phyloP scores from a whole-genome alignment of 495 filamentous ascomycete genomes.

The Amorphotheca resinae region DNA sequence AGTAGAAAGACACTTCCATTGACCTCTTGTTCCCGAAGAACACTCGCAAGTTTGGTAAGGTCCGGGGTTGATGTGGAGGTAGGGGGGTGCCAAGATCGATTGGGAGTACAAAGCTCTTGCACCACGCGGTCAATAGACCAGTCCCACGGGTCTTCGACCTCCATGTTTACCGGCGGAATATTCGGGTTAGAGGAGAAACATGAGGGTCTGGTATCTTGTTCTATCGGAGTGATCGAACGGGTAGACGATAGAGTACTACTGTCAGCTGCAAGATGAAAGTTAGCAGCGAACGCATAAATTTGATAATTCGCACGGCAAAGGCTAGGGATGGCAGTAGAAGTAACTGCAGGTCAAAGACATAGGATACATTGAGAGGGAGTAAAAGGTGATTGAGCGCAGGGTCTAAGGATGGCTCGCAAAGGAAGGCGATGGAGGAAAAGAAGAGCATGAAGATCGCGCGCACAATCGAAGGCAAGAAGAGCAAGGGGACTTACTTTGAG shows the following conservation, averaged over 20 bases:
- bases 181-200: background rate
- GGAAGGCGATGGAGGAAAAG: too few species aligned
- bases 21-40: slow-evolving; percentile 45
- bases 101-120: slow-evolving; percentile 43
- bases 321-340: slow-evolving; percentile 4
- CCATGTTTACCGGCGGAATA: slow-evolving; percentile 2
- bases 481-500: too few species aligned
- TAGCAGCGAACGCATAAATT: too few species aligned
- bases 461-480: too few species aligned
- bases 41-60: slow-evolving; percentile 32
- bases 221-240: too few species aligned
- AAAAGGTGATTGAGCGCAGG: background rate
- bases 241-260: too few species aligned
- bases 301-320: too few species aligned
- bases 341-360: background rate
- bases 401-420: background rate
- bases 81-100: slow-evolving; percentile 31
- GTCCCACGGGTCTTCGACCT: slow-evolving; percentile 44
- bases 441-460: too few species aligned
- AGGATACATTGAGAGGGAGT: background rate
- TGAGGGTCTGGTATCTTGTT: too few species aligned
- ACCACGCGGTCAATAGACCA: slow-evolving; percentile 59
- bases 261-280: slow-evolving; percentile 8
- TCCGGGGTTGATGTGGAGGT: slow-evolving; percentile 31
- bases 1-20: slow-evolving; percentile 49